Conservation (phyloP, 2,329 filamentous ascomycete species). For the Leptographium wingfieldii region DNA sequence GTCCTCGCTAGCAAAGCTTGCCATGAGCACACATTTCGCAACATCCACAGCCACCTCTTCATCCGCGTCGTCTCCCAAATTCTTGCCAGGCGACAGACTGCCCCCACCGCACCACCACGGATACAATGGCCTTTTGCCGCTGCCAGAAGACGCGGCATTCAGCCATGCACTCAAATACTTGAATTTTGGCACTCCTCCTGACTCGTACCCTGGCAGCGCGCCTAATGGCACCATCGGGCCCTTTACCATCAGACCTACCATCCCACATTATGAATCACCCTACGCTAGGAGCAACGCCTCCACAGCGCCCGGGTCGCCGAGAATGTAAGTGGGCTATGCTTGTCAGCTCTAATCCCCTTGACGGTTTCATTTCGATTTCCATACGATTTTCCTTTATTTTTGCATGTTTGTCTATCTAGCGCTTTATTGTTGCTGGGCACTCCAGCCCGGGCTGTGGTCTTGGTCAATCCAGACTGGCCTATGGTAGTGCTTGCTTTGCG, state of each 20-base stretch:
- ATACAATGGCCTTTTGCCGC: slow-evolving; percentile 10
- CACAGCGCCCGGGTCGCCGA: slow-evolving; percentile 44
- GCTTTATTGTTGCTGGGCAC: neutral
- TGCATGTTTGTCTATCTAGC: neutral
- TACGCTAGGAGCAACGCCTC: slow-evolving; percentile 44
- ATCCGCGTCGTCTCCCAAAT: slow-evolving; percentile 17
- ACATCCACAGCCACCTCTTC: slow-evolving; percentile 11
- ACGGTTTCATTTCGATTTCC: slow-evolving; percentile 4
- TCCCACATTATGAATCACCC: slow-evolving; percentile 35
- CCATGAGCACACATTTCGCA: slow-evolving; percentile 25
- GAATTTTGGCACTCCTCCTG: neutral
- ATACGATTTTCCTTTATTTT: slow-evolving; percentile 8
- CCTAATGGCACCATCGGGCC: slow-evolving; percentile 19
- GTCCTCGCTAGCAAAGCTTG: slow-evolving; percentile 17
- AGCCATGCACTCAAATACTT: slow-evolving; percentile 20
- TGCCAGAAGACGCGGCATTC: slow-evolving; percentile 15
- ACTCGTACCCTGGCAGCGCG: slow-evolving; percentile 18
- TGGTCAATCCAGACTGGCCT: neutral
- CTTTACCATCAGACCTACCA: slow-evolving; percentile 19
- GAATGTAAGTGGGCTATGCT: slow-evolving; percentile 35
- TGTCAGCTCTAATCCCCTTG: slow-evolving; percentile 1
- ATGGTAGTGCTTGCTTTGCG: neutral
- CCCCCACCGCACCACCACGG: slow-evolving; percentile 17
- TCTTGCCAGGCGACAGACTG: slow-evolving; percentile 10
- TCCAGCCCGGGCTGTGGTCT: neutral